These are phyloP conservation scores for Sphaerobolus stellatus DNA, from an alignment of 1,284 basidiomycete species.

Conservation along the genomic window DNA sequence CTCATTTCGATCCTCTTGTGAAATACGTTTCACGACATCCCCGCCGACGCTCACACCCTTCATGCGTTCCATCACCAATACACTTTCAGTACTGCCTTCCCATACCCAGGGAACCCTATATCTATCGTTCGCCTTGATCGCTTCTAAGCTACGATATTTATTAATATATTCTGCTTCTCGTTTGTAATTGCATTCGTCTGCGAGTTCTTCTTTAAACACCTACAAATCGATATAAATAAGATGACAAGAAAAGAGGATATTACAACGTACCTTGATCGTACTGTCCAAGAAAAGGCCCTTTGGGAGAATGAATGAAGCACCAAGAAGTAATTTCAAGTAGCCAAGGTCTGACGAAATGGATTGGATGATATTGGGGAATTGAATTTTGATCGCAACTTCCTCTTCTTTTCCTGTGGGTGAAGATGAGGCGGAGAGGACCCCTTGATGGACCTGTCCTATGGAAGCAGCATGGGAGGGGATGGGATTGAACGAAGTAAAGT, in stretches of 20 bases:
- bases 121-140: constrained; percentile 58
- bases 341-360: constrained; percentile 88
- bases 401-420: constrained; percentile 55
- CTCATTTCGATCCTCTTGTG: constrained; percentile 71
- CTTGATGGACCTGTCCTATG: constrained; percentile 94
- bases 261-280: constrained; percentile 63
- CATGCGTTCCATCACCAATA: constrained; percentile 91
- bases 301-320: constrained; percentile 79
- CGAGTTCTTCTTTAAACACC: constrained; percentile 90
- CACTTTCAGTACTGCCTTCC: constrained; percentile 75
- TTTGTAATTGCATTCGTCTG: constrained; percentile 93
- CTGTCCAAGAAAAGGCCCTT: constrained; percentile 88
- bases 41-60: constrained; percentile 81
- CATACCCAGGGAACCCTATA: constrained; percentile 90
- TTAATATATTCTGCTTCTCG: constrained; percentile 79
- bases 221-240: constrained; percentile 22
- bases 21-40: constrained; percentile 48
- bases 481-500: constrained; percentile 79
- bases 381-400: constrained; percentile 89
- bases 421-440: constrained; percentile 52
- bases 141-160: constrained; percentile 54
- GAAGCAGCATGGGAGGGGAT: constrained; percentile 95
- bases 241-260: neutral
- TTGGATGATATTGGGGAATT: constrained; percentile 89
- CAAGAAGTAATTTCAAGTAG: constrained; percentile 83